Evolutionary conservation across 2,329 filamentous ascomycete genomes (phyloP), one percentile per base, ranked within the genome.

Genomic region (Xylariales sp.): DNA sequence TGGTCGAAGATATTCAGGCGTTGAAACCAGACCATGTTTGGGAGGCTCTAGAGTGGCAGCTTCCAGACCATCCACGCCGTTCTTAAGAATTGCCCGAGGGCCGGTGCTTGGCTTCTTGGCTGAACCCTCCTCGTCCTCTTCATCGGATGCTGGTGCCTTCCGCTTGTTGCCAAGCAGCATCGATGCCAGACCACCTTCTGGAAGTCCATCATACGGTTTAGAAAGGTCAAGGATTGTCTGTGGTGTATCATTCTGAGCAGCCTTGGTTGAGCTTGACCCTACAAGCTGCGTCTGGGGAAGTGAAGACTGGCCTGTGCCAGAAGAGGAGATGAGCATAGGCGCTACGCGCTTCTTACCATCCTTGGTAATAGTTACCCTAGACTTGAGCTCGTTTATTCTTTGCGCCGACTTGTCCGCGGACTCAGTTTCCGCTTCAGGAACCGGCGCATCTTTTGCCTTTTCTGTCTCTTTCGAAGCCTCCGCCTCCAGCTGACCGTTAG

Each of bases 271-370:
- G 8, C 80, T 81, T 11, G 88, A 80, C 24, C 88, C 88, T 45
- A 96, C 84, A 5, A 97, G 70, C 53, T 94, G 87, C 16, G 89
- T 85, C 54, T 95, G 88, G 1, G 91, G 91, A 11, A 96, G 67
- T 13, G 90, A 95, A 1, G 90, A 94, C 54, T 90, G 83, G 10
- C 87, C 88, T 1, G 84, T 86, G 3, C 87, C 88, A 7, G 90
- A 91, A 0, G 88, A 89, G 1, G 91, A 95, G 6, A 98, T 88
- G 11, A 98, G 72, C 46, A 98, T 71, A 2, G 93, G 93, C 4
- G 89, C 87, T 39, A 98, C 91, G 38, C 93, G 79, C 66, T 98
- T 98, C 66, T 93, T 97, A 20, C 93, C 93, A 48, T 98, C 91
- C 59, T 96, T 97, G 0, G 88, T 95, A 43, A 96, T 83, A 0